These are phyloP conservation scores for Termitomyces sp. DNA, from an alignment of 768 basidiomycete species.

Conservation along the genomic window DNA sequence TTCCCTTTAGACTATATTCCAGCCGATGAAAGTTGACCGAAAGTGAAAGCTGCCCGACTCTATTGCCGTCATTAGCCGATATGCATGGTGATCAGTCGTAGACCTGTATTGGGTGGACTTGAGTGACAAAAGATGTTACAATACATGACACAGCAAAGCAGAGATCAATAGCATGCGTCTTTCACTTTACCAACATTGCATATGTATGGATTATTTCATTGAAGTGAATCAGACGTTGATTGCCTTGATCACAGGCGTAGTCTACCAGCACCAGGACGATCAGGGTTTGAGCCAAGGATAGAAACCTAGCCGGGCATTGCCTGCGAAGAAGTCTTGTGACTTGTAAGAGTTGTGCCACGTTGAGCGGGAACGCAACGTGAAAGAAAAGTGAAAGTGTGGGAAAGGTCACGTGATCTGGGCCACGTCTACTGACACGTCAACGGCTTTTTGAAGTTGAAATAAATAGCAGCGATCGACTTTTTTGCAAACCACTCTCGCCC, in stretches of 20 bases:
- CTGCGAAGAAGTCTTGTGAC: neutral
- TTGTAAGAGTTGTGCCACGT: neutral
- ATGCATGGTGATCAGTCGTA: neutral
- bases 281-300: neutral
- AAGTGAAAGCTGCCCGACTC: neutral
- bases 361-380: neutral
- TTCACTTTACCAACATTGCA: neutral
- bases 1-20: neutral
- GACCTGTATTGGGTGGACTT: neutral
- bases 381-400: neutral
- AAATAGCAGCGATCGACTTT: slow-evolving; percentile 22
- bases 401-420: slow-evolving; percentile 28
- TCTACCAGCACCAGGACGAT: too few species aligned
- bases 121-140: neutral
- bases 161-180: neutral
- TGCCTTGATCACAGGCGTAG: neutral
- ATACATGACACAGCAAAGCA: neutral
- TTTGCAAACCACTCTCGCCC: slow-evolving; percentile 24
- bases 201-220: neutral
- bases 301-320: too few species aligned
- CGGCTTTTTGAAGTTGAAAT: slow-evolving; percentile 16
- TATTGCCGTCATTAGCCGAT: neutral
- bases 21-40: neutral
- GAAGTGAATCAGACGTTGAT: neutral
- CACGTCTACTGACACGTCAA: slow-evolving; percentile 42